These are phyloP conservation scores for Yamadazyma dushanensis DNA, from an alignment of 1,139 yeast species.

Conservation along the genomic window DNA sequence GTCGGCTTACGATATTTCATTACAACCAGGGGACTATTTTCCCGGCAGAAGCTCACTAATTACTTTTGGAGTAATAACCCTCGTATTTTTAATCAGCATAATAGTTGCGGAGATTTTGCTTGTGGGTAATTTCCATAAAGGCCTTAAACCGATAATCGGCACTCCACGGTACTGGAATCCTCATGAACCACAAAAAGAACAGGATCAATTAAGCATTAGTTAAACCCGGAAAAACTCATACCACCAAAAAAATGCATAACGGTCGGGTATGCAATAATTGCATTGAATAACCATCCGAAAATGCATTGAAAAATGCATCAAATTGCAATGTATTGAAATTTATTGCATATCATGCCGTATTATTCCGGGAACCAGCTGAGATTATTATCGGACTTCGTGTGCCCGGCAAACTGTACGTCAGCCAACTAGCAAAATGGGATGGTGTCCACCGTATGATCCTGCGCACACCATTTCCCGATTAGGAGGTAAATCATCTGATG, in stretches of 20 bases:
- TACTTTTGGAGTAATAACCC: constrained; percentile 48
- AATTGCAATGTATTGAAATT: too few species aligned
- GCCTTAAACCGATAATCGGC: constrained; percentile 34
- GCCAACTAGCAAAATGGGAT: neutral
- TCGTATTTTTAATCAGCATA: constrained; percentile 39
- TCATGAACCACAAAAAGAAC: constrained; percentile 11
- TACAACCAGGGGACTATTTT: constrained; percentile 36
- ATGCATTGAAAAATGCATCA: too few species aligned
- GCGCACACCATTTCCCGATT: neutral
- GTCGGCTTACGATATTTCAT: constrained; percentile 22
- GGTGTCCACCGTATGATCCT: neutral
- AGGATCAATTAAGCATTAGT: constrained; percentile 7
- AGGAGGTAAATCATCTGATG: neutral
- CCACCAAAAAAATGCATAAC: neutral
- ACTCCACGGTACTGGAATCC: constrained; percentile 13
- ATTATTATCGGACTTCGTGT: neutral
- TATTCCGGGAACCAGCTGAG: too few species aligned
- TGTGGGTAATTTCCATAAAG: constrained; percentile 39
- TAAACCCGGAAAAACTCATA: constrained; percentile 1
- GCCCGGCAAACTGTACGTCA: neutral
- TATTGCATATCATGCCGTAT: too few species aligned
- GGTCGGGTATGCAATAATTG: neutral
- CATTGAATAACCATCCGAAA: too few species aligned
- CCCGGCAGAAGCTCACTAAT: constrained; percentile 51
- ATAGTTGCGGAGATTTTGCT: constrained; percentile 37